Evolutionary conservation across 257 asterid genomes (phyloP), one percentile per base, ranked within the genome.

Genomic region (Rauvolfia tetraphylla): DNA sequence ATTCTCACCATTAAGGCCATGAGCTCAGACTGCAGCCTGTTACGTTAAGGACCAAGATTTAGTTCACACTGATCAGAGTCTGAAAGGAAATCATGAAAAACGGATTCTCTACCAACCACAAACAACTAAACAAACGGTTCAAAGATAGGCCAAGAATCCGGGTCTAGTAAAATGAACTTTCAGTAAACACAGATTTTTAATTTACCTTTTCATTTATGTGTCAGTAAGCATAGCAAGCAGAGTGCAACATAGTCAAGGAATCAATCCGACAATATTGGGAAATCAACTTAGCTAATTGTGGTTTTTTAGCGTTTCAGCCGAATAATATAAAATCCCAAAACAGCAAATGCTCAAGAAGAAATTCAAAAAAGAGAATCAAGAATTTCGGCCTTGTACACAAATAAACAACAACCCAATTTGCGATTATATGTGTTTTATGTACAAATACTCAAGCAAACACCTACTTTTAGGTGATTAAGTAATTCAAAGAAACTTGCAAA

Each of bases 1-100:
- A 61, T 25, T 83, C 89, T 88, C 72, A 95, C 99, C 99, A 95
- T 95, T 41, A 95, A 78, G 38, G 99, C 95, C 99, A 95, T 91
- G 65, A 95, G 88, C 83, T 95, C 99, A 8, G 95, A 90, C 48
- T 93, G 99, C 88, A 95, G 80, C 89, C 98, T 95, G 90, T 81
- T 39, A 74, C 49, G 70, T 59, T 39, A 72, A 44, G 78, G 62
- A 46, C 78, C 11, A 65, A 25, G 48, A 69, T 49, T 31, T 66
- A 66, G 48, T 42, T 66, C 9, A 6, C 25, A 5, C 17, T 33
- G 70, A 63, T 29, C 41, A 61, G 22, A 62, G 62, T 22, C 62
- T 23, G 31, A 23, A 23, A 56, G 5, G 13, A 56, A 48, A 48
- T 1, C 20, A 13, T 13, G 4, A 48, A 48, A 23, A 56, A 18